Percentiles rank a stretch among this genome's conserved stretches.
Conservation (phyloP, 768 basidiomycete genomes). For the Auricularia sp. region DNA sequence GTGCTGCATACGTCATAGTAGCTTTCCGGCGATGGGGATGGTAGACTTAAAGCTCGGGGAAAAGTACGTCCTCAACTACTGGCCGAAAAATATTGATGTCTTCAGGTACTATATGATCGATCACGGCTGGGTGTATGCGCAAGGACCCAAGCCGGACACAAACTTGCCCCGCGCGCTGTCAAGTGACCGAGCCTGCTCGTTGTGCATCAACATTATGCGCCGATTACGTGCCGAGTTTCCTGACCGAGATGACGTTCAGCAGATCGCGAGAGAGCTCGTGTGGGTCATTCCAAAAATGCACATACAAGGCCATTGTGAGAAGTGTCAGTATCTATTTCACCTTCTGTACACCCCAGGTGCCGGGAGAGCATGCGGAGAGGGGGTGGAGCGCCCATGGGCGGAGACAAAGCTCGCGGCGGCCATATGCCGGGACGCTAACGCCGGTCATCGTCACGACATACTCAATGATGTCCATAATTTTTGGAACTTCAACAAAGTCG, state of each 20-base stretch:
- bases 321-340: background rate
- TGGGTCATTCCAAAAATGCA: background rate
- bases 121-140: background rate
- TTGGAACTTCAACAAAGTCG: constrained; percentile 10
- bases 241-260: background rate
- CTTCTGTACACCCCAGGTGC: too few relatives aligned
- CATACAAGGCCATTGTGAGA: background rate
- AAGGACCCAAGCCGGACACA: background rate
- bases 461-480: constrained; percentile 5
- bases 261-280: background rate
- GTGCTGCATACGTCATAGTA: background rate
- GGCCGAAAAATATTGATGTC: background rate
- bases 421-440: constrained; percentile 13
- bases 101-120: background rate
- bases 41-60: background rate
- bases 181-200: background rate
- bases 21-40: background rate
- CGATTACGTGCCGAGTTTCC: background rate
- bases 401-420: constrained; percentile 11
- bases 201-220: background rate
- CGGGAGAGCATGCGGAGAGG: constrained; percentile 14
- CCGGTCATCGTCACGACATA: constrained; percentile 11
- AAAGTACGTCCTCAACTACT: background rate
- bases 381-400: constrained; percentile 18
- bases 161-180: background rate